Base-by-base conservation (phyloP, 768 basidiomycete genomes). In the Tulasnella sp. region DNA sequence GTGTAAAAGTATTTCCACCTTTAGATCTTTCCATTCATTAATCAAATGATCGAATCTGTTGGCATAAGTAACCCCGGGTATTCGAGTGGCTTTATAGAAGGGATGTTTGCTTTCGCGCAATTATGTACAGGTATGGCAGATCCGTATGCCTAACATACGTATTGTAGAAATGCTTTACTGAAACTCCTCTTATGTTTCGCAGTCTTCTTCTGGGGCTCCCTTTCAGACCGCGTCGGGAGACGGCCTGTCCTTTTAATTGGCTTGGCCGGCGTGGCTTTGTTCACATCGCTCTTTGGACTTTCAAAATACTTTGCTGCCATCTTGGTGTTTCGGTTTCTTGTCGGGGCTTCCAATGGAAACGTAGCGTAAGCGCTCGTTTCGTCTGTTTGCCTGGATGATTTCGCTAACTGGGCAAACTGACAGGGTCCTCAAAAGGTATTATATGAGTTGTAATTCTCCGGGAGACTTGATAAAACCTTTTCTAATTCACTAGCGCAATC, bases 11-110 rank as follows among this genome's bases (percentile, higher is more conserved):
- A 38, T 19, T 3, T 38, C 3, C 39, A 34, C 36, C n/a, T 19
- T 34, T 52, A 78, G 74, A 82, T 83, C 72, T 84, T 83, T 67
- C 83, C 83, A 5, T 84, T 84, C 78, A 82, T 84, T 70, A 84
- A 84, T 76, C 82, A 84, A 77, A 82, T 83, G 81, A 79, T 81
- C 14, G 80, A 49, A 31, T 67, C 52, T n/a, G 72, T 42, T 19
- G 78, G 68, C n/a, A 73, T 74, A 31, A 71, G 67, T 19, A 78
- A 70, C 64, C 67, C 68, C 36, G 82, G 83, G n/a, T 83, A 82
- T 68, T 83, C 82, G 67, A 82, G 81, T 36, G 83, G 83, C 14
- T 72, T 84, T 5, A 79, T 84, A 3, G 82, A 81, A 71, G 74
- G 82, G 78, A 80, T 81, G 14, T 84, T 83, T 45, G 81, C 82